Evolutionary conservation across 2,329 filamentous ascomycete species (phyloP), one percentile per base, ranked within the genome.

Genomic region (Dryadomyces quercus-mongolicae): DNA sequence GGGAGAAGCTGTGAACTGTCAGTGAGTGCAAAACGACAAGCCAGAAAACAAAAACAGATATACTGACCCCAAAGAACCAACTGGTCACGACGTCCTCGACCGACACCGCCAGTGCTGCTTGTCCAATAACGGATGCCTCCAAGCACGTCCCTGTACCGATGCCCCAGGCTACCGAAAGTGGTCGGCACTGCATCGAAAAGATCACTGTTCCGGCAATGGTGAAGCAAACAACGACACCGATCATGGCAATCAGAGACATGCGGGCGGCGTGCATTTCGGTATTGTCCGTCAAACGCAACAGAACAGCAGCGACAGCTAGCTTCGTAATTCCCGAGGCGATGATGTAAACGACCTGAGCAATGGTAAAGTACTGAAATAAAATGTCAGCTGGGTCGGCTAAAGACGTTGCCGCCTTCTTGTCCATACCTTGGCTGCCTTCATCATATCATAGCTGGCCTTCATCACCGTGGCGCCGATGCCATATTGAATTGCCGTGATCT

Each of bases 161-260:
- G 5, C 49, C 54, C 54, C 54, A 55, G 16, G 54, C 54, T 1
- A 55, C 45, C 5, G 54, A 55, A 5, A 55, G 46, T 18, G 54
- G 54, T 1, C 50, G 54, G 31, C 54, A 55, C 25, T 55, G 54
- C 49, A 52, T 25, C 12, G 54, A 44, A 42, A 55, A 55, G n/a
- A 55, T 38, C 45, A 52, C 36, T 2, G 54, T 52, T 9, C 31
- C 3, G 16, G 49, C 54, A 15, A 55, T 6, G 1, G 54, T 52
- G 15, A 36, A 49, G 13, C 34, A 16, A 20, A 38, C n/a, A 20
- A 36, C 21, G 12, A 49, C 31, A 16, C 5, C 31, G 12, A 49
- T 21, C 5, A 12, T 3, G 25, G 18, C 22, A 6, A 49, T 49
- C 2, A 49, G 47, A 16, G 16, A 12, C 8, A 36, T 12, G 25